These are phyloP conservation scores for Aechmea fasciata DNA, from an alignment of 176 grass and related monocot species.

Conservation along the genomic window DNA sequence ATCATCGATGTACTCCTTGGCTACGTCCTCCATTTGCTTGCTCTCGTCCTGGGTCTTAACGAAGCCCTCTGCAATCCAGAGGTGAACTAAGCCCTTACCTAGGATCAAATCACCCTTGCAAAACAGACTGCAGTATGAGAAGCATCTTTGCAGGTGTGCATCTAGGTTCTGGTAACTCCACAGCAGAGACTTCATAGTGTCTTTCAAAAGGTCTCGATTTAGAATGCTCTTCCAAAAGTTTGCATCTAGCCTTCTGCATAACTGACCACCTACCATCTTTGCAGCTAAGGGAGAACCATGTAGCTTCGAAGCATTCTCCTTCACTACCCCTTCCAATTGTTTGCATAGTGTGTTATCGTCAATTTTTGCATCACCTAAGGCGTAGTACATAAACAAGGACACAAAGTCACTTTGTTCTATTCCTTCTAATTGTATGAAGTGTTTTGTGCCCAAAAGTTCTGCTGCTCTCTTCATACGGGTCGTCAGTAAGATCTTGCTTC, in stretches of 20 bases:
- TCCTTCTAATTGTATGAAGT: neutral
- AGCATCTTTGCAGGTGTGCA: constrained; percentile 11
- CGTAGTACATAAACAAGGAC: constrained; percentile 4
- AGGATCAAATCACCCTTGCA: neutral
- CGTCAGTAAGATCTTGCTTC: constrained; percentile 20
- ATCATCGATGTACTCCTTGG: neutral
- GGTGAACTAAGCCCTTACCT: constrained; percentile 12
- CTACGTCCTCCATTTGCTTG: constrained; percentile 19
- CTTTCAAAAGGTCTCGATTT: neutral
- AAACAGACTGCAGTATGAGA: neutral
- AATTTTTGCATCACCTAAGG: neutral
- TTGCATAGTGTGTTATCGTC: fast-evolving
- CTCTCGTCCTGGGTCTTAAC: neutral
- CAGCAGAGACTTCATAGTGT: neutral
- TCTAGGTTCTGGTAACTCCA: constrained; percentile 27
- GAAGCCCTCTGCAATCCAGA: constrained; percentile 40
- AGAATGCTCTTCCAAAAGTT: neutral
- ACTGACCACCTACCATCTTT: neutral
- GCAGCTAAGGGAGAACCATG: constrained; percentile 19
- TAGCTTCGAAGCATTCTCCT: neutral
- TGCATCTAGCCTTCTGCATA: neutral
- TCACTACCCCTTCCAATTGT: neutral
- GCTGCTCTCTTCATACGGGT: neutral
- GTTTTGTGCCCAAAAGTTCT: neutral
- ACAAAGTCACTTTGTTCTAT: neutral